Evolutionary conservation across 768 basidiomycete genomes (phyloP), one percentile per base, ranked within the genome.

Genomic region (Tubosaeta sp.): DNA sequence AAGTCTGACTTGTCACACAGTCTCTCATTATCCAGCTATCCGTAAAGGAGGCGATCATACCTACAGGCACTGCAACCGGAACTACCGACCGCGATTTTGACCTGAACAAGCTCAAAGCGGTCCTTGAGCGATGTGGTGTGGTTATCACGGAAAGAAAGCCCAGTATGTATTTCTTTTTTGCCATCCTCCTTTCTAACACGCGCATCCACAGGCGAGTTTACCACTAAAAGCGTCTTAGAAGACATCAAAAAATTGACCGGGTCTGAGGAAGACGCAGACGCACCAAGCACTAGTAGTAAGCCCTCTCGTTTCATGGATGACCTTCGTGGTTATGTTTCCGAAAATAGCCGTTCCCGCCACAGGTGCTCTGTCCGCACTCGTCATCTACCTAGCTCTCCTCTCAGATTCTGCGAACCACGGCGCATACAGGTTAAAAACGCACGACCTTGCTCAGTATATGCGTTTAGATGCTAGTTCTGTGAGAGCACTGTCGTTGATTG

Each of bases 391-490:
- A 1, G 77, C 82, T 14, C 83, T 99, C 5, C 74, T 92, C 3
- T 74, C 84, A 7, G 91, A 95, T 58, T 71, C 84, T 6, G 76
- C 83, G 3, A 92, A 95, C 60, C 84, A 87, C 56, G 87, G 85
- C 19, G 80, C 85, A 51, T 98, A 85, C 73, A 83, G 78, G 13
- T 77, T 99, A 12, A 80, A 79, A 35, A 89, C 87, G 0, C 95
- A 99, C 64, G 94, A 98, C 65, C 76, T 99, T 0, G 83, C 88
- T 2, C 94, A 91, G 64, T 98, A 87, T 69, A 97, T 99, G 94
- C 86, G 86, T 52, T 80, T 98, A 9, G 97, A 99, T 65, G 92
- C 97, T 2, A 95, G 93, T 56, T 95, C 97, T 0, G 74, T 98
- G 16, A 81, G 88, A 46, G 97, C 97, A 1, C 72, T 99, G 25